Evolutionary conservation across 1,139 yeast species (phyloP), one percentile per base, ranked within the genome.

Genomic region (Saccharomyces hybrid): DNA sequence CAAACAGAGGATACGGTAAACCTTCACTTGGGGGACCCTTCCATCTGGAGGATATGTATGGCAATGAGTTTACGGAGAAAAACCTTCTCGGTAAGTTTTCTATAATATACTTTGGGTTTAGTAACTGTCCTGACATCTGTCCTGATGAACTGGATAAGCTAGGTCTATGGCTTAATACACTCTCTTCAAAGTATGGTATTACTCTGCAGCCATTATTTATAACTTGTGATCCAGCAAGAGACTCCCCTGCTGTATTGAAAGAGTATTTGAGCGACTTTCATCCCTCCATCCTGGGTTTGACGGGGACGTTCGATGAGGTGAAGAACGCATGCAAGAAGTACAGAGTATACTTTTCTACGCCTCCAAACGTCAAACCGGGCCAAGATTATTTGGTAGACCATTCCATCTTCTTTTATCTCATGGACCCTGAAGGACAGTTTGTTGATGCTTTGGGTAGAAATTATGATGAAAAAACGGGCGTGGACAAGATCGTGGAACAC

Each of bases 71-170:
- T 70, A 88, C 97, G 1, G 83, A 89, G 46, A 77, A 88, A 58
- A 80, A 91, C 65, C 75, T 95, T 66, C 73, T 80, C 59, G 95
- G 91, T 50, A 84, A 81, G 70, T 93, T 89, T 71, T 82, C 93
- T 6, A 76, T 93, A 53, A 72, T 93, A n/a, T 93, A 93, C 72
- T 93, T 93, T 73, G 99, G 99, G 0, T 95, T 93, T 75, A 88
- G 97, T 6, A 91, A 90, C 72, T 93, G 99, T 73, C 99, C 99
- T 3, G 99, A 93, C 72, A 91, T 93, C 54, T 93, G 99, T 72
- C 99, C 99, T 9, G 99, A 93, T 71, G 99, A 93, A 70, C 79
- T 93, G 59, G 99, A 95, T 69, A 89, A 93, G 67, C 78, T 95
- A 70, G 91, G 97, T 2, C 79, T 82, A 34, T 88, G 95, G 81